These are phyloP conservation scores for Fusarium setosum DNA, from an alignment of 2,329 filamentous ascomycete genomes.

Conservation along the genomic window DNA sequence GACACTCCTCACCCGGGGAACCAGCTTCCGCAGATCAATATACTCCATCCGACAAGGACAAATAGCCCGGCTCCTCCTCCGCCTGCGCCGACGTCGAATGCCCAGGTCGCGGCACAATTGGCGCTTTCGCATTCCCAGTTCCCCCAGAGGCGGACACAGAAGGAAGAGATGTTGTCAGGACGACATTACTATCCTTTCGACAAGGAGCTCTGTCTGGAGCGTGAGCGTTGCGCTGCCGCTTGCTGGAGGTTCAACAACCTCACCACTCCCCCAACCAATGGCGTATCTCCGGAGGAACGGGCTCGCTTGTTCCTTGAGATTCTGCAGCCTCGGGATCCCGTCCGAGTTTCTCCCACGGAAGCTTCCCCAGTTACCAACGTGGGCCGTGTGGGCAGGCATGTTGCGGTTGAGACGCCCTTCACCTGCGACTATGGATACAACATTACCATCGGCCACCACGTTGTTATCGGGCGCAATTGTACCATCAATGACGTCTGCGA, in stretches of 20 bases:
- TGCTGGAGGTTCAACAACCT: slow-evolving; percentile 87
- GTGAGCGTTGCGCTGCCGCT: slow-evolving; percentile 84
- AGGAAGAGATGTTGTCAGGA: slow-evolving; percentile 89
- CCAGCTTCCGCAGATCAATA: slow-evolving; percentile 67
- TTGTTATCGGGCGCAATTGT: slow-evolving; percentile 85
- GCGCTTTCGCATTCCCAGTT: slow-evolving; percentile 68
- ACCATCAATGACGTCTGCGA: slow-evolving; percentile 87
- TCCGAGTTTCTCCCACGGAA: slow-evolving; percentile 67
- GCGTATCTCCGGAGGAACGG: slow-evolving; percentile 76
- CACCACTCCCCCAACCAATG: slow-evolving; percentile 78
- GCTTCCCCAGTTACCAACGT: slow-evolving; percentile 63
- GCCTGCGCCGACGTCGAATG: slow-evolving; percentile 55
- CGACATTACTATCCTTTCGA: slow-evolving; percentile 84
- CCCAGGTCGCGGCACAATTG: slow-evolving; percentile 68
- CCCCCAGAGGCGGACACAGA: slow-evolving; percentile 70
- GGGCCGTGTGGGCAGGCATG: slow-evolving; percentile 78
- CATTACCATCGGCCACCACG: slow-evolving; percentile 86
- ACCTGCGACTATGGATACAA: slow-evolving; percentile 97
- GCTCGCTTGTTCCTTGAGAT: slow-evolving; percentile 78
- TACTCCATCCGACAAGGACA: slow-evolving; percentile 62
- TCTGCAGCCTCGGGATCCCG: slow-evolving; percentile 69
- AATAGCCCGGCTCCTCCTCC: slow-evolving; percentile 58
- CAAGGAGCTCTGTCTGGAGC: slow-evolving; percentile 81
- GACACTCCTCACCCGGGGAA: slow-evolving; percentile 64
- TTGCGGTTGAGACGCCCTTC: slow-evolving; percentile 88